phyloP scores from a whole-genome alignment of 2,329 filamentous ascomycete genomes.

The Beauveria asiatica region DNA sequence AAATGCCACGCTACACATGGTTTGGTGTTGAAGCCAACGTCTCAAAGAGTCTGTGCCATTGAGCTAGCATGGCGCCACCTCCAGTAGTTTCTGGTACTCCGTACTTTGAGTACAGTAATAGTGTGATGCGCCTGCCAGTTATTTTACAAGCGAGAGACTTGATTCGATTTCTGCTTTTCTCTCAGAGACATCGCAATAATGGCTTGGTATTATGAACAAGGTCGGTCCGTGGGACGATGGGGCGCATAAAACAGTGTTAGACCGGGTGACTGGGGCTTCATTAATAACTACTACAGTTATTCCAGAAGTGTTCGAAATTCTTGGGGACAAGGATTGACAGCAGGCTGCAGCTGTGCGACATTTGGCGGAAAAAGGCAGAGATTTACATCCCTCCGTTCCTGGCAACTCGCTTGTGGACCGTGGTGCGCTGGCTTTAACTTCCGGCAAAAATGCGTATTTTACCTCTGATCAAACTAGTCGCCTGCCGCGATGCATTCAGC shows the following conservation, averaged over 20 bases:
- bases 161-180: background rate
- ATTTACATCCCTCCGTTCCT: background rate
- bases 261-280: background rate
- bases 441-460: background rate
- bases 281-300: background rate
- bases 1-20: background rate
- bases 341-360: background rate
- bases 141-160: background rate
- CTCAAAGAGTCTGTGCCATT: constrained; percentile 1
- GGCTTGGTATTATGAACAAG: background rate
- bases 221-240: background rate
- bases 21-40: background rate
- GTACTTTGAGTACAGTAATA: background rate
- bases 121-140: too few species aligned
- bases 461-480: background rate
- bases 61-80: background rate
- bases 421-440: background rate
- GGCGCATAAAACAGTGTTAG: background rate
- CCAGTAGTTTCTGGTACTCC: background rate
- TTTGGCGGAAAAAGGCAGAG: background rate
- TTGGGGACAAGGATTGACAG: background rate
- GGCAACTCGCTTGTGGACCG: too few species aligned
- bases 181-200: background rate
- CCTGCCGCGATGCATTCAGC: background rate
- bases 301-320: constrained; percentile 3